Evolutionary conservation across 2,329 filamentous ascomycete genomes (phyloP), one percentile per base, ranked within the genome.

Genomic region (Penicillium expansum): DNA sequence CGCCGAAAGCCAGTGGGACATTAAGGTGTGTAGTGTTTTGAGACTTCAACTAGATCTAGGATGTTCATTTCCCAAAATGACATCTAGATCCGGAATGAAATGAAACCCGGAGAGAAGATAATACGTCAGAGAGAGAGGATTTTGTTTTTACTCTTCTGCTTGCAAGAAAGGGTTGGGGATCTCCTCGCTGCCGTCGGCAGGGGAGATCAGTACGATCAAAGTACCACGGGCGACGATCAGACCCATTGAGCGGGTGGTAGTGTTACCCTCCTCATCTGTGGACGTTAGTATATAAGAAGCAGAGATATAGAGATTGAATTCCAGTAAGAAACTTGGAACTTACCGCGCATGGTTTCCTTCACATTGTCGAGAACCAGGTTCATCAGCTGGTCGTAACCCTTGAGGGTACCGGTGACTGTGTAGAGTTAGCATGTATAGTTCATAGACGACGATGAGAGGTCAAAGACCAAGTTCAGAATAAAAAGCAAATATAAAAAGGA

Each of bases 351-450:
- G 47, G 88, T 83, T 75, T 99, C 94, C 74, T 94, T 87, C 51
- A 96, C 93, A 66, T 97, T 90, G 70, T 97, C 94, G 55, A 99
- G 81, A 27, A 99, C 94, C 60, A 99, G 82, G 74, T 99, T 99
- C 92, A 97, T 97, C 59, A 99, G 82, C 68, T 94, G 92, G 74
- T 99, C 94, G 74, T 92, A 97, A 61, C 94, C 94, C 76, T 97
- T 97, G 41, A 99, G 81, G 1, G 86, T 91, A 51, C 94, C 94
- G 49, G 86, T 88, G 55, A 96, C 93, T 96, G 69, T 9, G 10
- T 18, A 8, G 30, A 13, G 33, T 64, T 35, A 63, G 56, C 32
- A 49, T 50, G 32, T 54, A 57, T 51, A 42, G 20, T 48, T 55
- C 22, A 48, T 41, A 39, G 27, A 42, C n/a, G 29, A 20, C 13